These are phyloP conservation scores for Ceratocystis cubensis DNA, from an alignment of 2,329 filamentous ascomycete species.

Conservation along the genomic window DNA sequence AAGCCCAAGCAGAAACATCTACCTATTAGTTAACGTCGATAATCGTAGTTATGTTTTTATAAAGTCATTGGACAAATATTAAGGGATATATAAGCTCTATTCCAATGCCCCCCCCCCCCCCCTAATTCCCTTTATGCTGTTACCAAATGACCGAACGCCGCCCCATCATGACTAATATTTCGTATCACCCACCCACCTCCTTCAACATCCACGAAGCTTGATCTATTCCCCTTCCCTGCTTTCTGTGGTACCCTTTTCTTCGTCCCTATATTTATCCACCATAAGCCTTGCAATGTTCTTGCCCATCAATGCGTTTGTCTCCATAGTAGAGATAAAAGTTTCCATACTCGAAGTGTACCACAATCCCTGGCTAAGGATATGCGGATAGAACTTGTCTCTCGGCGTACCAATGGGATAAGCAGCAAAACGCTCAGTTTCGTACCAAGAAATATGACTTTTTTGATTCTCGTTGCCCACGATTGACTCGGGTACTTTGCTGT, in stretches of 20 bases:
- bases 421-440: conserved; percentile 63
- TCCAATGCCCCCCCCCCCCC: too few relatives aligned
- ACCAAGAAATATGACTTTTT: conserved; percentile 54
- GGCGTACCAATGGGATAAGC: conserved; percentile 80
- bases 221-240: not conserved
- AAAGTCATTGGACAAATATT: too few relatives aligned
- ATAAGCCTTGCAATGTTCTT: conserved; percentile 68
- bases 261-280: conserved; percentile 38
- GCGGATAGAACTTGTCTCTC: conserved; percentile 74
- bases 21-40: not conserved
- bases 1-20: not conserved
- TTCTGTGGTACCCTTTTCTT: not conserved
- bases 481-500: conserved; percentile 34
- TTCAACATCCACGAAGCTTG: not conserved
- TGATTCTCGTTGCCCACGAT: conserved; percentile 29
- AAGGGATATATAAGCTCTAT: not conserved
- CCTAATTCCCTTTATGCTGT: too few relatives aligned
- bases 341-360: conserved; percentile 72
- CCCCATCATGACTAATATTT: too few relatives aligned
- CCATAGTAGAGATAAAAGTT: conserved; percentile 94
- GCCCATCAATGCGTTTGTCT: conserved; percentile 85
- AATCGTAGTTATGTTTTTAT: too few relatives aligned
- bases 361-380: conserved; percentile 51
- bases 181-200: not conserved
- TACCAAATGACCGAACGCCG: too few relatives aligned